Percentiles rank a stretch among this genome's conserved stretches.
Conservation (phyloP, 257 asterid genomes). For the Solanum rostratum region DNA sequence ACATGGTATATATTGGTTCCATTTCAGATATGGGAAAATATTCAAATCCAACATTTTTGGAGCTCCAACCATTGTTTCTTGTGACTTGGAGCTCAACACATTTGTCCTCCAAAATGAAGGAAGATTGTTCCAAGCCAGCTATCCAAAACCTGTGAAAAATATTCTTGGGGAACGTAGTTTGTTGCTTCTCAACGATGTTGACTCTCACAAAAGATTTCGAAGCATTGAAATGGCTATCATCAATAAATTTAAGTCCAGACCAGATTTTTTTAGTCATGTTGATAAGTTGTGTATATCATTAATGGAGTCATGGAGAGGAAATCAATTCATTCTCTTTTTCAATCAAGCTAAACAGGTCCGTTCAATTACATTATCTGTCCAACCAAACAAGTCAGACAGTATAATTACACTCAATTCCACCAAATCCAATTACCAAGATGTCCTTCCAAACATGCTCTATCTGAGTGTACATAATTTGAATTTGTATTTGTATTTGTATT, state of each 20-base stretch:
- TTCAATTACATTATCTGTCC: too few relatives aligned
- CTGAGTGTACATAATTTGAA: background rate
- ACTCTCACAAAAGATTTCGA: slow-evolving; percentile 44
- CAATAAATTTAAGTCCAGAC: slow-evolving; percentile 30
- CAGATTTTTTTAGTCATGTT: slow-evolving; percentile 18
- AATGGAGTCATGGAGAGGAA: slow-evolving; percentile 25
- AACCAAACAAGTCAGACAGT: too few relatives aligned
- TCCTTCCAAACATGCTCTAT: too few relatives aligned
- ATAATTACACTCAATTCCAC: too few relatives aligned
- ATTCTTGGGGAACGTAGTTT: slow-evolving; percentile 46
- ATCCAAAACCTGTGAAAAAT: slow-evolving; percentile 34
- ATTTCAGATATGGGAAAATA: slow-evolving; percentile 45
- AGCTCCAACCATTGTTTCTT: slow-evolving; percentile 57
- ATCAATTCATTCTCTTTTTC: slow-evolving; percentile 19
- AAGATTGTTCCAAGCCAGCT: slow-evolving; percentile 62
- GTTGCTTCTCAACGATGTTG: slow-evolving; percentile 39
- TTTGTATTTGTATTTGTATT: background rate
- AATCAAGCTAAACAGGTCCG: slow-evolving; percentile 53
- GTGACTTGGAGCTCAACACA: slow-evolving; percentile 45
- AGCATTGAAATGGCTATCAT: slow-evolving; percentile 33
- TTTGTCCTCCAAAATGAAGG: slow-evolving; percentile 65
- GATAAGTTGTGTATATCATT: slow-evolving; percentile 21
- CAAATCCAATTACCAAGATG: too few relatives aligned
- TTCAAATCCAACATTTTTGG: slow-evolving; percentile 64
- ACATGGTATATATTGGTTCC: too few relatives aligned